Evolutionary conservation across 768 basidiomycete genomes (phyloP), one percentile per base, ranked within the genome.

Genomic region (Pisolithus orientalis): DNA sequence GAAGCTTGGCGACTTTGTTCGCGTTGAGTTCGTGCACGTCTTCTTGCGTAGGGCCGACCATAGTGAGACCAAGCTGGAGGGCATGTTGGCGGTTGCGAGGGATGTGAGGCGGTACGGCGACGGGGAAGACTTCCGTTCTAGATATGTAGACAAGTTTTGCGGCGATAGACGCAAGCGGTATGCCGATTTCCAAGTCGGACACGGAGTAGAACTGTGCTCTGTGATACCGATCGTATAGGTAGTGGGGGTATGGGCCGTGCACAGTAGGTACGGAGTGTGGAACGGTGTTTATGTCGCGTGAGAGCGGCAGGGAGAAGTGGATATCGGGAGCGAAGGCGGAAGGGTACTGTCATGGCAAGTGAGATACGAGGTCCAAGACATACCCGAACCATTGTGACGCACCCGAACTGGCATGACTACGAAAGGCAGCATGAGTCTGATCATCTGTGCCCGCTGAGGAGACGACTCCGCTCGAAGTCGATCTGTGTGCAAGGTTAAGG

Each of bases 61-160:
- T 58, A 11, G 51, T 57, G n/a, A 60, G 50, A 0, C 66, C 49
- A 24, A 65, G 58, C 17, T 64, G 60, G 5, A 56, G 40, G 1
- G 67, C 70, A 2, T 70, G 62, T 1, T 57, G 61, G 38, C 68
- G 67, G 21, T 69, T 70, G 39, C 64, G 57, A 1, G 67, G 60
- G 21, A 71, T 70, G 7, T 67, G 65, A 0, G 67, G 62, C 2
- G 80, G 78, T 32, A 80, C 60, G 9, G 51, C 60, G 54, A 85
- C 71, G 0, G 75, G 71, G 3, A 66, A 59, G 6, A 75, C 57
- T 55, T 88, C 84, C 27, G n/a, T 70, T 17, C 81, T 77, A 9
- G 82, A 71, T 44, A 85, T 75, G 67, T 79, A 88, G 32, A 86
- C 63, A 8, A 87, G 73, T 38, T 79, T 83, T 0, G 87, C 87